Percentiles rank a stretch among this genome's conserved stretches.
Evolutionary conservation across 495 filamentous ascomycete genomes (phyloP).

Genomic region (Daldinia caldariorum): DNA sequence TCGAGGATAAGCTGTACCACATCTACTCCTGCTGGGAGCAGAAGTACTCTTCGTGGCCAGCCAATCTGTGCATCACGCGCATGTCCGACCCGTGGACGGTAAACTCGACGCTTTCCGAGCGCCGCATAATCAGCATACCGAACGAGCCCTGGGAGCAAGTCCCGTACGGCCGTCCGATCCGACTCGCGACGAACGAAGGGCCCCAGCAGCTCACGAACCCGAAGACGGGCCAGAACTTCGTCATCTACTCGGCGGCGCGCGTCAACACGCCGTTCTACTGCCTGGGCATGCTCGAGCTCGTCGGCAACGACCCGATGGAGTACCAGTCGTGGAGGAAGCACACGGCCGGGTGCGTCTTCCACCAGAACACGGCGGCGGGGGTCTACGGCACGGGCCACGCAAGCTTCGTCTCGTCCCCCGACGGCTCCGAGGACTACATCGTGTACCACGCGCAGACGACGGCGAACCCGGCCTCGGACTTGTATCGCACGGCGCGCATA

Average conservation of each 20-base stretch:
- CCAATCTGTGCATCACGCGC: constrained; percentile 62
- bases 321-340: constrained; percentile 59
- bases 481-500: constrained; percentile 44
- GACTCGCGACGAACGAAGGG: constrained; percentile 60
- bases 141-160: constrained; percentile 59
- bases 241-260: constrained; percentile 60
- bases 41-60: constrained; percentile 59
- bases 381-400: constrained; percentile 63
- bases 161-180: constrained; percentile 56
- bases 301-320: constrained; percentile 62
- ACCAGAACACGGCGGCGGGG: constrained; percentile 55
- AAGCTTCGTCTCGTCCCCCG: constrained; percentile 57
- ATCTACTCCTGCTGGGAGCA: constrained; percentile 62
- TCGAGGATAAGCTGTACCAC: constrained; percentile 55
- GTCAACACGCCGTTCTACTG: constrained; percentile 55
- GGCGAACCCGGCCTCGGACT: constrained; percentile 38
- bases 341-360: constrained; percentile 58
- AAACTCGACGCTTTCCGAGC: constrained; percentile 53
- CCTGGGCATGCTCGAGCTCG: constrained; percentile 55
- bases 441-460: constrained; percentile 59
- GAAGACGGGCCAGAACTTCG: constrained; percentile 56
- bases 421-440: constrained; percentile 59
- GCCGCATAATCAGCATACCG: constrained; percentile 57
- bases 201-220: constrained; percentile 61
- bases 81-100: constrained; percentile 59